Percentiles rank a stretch among this genome's conserved stretches.
Evolutionary conservation across 129 eudicot genomes (phyloP).

Genomic region (Kitagawia praeruptora): DNA sequence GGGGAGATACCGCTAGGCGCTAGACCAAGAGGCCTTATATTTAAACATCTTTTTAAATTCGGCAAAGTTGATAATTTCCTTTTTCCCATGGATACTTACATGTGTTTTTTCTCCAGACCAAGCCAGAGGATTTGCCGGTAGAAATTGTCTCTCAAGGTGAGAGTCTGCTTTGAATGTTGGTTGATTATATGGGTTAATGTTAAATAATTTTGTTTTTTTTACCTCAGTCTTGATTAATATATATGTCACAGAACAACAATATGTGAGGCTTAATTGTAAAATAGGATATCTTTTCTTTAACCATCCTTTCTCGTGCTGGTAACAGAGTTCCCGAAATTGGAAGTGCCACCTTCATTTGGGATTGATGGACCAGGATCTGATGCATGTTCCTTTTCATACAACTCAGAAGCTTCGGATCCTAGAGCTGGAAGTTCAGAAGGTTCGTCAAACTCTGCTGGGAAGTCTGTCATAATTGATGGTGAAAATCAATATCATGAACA

Average conservation of each 20-base stretch:
- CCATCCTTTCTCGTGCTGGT: not conserved
- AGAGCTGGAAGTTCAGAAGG: slow-evolving; percentile 26
- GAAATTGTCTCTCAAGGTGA: slow-evolving; percentile 19
- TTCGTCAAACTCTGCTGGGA: slow-evolving; percentile 30
- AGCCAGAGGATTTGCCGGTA: slow-evolving; percentile 22
- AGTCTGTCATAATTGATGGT: slow-evolving; percentile 20
- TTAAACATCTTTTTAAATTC: not conserved
- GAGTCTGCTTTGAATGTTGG: slow-evolving; percentile 24
- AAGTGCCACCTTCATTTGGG: slow-evolving; percentile 6
- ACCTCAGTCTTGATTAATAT: slow-evolving; percentile 5
- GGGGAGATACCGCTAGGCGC: not conserved
- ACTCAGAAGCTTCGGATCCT: slow-evolving; percentile 37
- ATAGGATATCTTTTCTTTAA: not conserved
- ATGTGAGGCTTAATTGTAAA: not conserved
- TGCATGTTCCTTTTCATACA: slow-evolving; percentile 21
- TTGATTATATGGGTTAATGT: not conserved
- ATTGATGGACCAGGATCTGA: slow-evolving; percentile 24
- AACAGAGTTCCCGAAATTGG: slow-evolving; percentile 11
- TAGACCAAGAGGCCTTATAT: not conserved
- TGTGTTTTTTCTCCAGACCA: slow-evolving; percentile 29
- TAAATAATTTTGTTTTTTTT: slow-evolving; percentile 9
- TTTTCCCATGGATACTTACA: slow-evolving; percentile 1
- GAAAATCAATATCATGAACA: slow-evolving; percentile 26
- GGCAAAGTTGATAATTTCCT: not conserved
- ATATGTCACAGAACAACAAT: not conserved